Evolutionary conservation across 768 basidiomycete genomes (phyloP).

Genomic region (Leccinum barrowsii): DNA sequence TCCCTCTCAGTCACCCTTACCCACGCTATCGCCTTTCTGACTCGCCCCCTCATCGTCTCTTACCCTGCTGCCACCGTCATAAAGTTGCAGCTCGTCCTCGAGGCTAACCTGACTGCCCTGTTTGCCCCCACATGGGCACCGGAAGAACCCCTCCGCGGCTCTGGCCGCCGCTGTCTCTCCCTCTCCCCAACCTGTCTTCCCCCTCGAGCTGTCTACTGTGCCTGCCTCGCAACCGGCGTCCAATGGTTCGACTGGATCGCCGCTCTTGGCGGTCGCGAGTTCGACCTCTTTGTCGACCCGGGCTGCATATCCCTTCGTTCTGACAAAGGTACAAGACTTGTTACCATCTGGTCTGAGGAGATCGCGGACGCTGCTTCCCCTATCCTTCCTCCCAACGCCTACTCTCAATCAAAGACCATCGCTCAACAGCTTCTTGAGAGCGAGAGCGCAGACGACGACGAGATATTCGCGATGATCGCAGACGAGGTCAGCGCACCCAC

Average conservation of each 20-base stretch:
- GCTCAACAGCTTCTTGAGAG: conserved; percentile 72
- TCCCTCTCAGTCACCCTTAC: conserved; percentile 66
- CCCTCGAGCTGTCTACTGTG: conserved; percentile 66
- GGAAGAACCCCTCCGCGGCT: conserved; percentile 61
- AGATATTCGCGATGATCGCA: conserved; percentile 71
- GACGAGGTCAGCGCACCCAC: conserved; percentile 66
- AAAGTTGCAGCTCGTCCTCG: conserved; percentile 68
- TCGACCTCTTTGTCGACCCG: conserved; percentile 80
- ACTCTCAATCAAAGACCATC: conserved; percentile 50
- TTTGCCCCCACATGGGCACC: conserved; percentile 67
- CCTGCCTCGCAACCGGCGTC: conserved; percentile 64
- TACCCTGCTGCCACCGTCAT: conserved; percentile 61
- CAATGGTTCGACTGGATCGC: conserved; percentile 83
- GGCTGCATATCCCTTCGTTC: conserved; percentile 71
- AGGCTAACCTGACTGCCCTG: conserved; percentile 68
- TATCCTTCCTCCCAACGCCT: conserved; percentile 18
- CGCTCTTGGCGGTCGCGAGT: conserved; percentile 62
- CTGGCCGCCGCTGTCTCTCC: conserved; percentile 70
- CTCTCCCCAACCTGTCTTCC: conserved; percentile 68
- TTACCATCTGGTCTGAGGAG: conserved; percentile 69
- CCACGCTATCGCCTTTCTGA: conserved; percentile 73
- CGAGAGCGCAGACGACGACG: conserved; percentile 69
- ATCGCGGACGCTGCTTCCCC: conserved; percentile 25
- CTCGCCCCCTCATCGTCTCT: conserved; percentile 53
- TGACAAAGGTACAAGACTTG: conserved; percentile 42